These are phyloP conservation scores for Heracleum sosnowskyi DNA, from an alignment of 129 eudicot genomes.

Conservation along the genomic window DNA sequence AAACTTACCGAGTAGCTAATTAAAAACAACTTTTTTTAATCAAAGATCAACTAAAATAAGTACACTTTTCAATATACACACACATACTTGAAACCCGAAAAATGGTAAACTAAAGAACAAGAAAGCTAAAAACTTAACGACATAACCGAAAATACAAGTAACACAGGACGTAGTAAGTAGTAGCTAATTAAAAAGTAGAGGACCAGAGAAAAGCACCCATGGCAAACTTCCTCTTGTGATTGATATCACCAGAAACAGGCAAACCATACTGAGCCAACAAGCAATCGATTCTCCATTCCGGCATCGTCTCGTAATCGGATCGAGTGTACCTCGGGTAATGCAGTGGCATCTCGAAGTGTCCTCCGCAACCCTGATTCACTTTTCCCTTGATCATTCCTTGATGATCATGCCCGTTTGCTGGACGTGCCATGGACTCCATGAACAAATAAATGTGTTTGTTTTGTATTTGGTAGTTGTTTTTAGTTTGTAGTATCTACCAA, in stretches of 20 bases:
- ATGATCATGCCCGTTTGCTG: not conserved
- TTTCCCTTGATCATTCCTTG: not conserved
- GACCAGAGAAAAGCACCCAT: constrained; percentile 81
- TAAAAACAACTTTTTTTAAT: too few species aligned
- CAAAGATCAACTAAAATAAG: too few species aligned
- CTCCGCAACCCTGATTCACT: constrained; percentile 16
- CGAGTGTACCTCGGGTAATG: constrained; percentile 62
- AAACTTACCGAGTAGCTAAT: too few species aligned
- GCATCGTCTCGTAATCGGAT: constrained; percentile 56
- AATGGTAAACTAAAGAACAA: too few species aligned
- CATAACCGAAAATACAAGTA: too few species aligned
- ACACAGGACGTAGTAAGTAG: too few species aligned
- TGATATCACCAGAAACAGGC: constrained; percentile 34
- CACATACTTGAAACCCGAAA: too few species aligned
- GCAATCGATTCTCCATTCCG: constrained; percentile 73
- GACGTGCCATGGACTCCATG: not conserved
- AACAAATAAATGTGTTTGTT: not conserved
- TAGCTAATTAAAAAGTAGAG: not conserved
- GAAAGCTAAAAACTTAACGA: too few species aligned
- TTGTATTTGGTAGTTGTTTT: not conserved
- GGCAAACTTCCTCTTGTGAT: constrained; percentile 57
- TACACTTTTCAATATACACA: too few species aligned
- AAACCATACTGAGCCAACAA: constrained; percentile 55
- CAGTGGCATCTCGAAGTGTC: constrained; percentile 62
- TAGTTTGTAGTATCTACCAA: not conserved